Conservation (phyloP, 805 yeast genomes). For the Lipomyces mesembrius region DNA sequence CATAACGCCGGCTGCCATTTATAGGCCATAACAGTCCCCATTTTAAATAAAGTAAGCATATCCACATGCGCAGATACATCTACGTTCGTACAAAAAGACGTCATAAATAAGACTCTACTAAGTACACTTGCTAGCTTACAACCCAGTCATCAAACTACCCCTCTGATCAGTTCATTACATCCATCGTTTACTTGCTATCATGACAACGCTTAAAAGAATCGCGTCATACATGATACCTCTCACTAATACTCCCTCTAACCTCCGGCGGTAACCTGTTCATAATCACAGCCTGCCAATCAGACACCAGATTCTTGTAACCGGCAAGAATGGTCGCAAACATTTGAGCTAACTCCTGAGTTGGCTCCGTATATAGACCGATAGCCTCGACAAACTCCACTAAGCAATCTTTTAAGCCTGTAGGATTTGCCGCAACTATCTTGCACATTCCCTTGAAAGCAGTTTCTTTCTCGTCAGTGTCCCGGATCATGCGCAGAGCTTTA, state of each 20-base stretch:
- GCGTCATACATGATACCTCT: conserved; percentile 25
- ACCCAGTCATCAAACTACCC: not conserved
- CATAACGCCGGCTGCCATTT: too few species aligned
- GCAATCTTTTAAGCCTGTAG: conserved; percentile 60
- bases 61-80: not conserved
- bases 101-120: not conserved
- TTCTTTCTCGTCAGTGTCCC: conserved; percentile 86
- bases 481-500: conserved; percentile 63
- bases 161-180: conserved; percentile 6
- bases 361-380: conserved; percentile 51
- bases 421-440: conserved; percentile 65
- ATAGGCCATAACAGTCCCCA: too few species aligned
- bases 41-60: too few species aligned
- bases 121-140: conserved; percentile 3
- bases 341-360: conserved; percentile 42
- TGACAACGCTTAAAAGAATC: not conserved
- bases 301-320: conserved; percentile 42
- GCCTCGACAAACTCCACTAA: conserved; percentile 62
- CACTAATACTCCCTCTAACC: conserved; percentile 29
- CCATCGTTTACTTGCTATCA: not conserved
- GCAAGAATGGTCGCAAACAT: conserved; percentile 41
- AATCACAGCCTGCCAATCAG: conserved; percentile 40
- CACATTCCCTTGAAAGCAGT: conserved; percentile 85
- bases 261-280: conserved; percentile 38
- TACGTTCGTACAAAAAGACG: not conserved